Evolutionary conservation across 257 asterid genomes (phyloP), one percentile per base, ranked within the genome.

Genomic region (Paraleonurus japonicus): DNA sequence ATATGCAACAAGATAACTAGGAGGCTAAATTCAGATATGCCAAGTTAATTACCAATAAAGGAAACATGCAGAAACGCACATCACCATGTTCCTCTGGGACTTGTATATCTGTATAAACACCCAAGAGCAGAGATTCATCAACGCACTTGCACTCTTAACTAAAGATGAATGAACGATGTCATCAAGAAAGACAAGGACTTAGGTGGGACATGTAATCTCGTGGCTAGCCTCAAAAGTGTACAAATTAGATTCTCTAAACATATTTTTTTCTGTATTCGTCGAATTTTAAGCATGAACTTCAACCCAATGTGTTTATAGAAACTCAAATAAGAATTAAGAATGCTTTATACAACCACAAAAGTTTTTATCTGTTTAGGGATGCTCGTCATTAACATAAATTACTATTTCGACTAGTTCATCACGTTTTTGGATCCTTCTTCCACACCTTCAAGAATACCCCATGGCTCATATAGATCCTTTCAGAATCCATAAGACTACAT

Each of bases 21-120:
- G 65, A 32, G n/a, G 23, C 30, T 12, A 11, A 19, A 33, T 32
- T 27, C 11, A 0, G 39, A 33, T 30, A 45, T 28, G 58, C 39
- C 0, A 58, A 9, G 23, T 57, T 11, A 20, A 26, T 61, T 85
- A 92, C 98, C 98, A 90, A 54, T 92, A 92, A 19, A 92, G 90
- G 54, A 92, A 82, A 81, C 93, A 87, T 4, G 96, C 86, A 33
- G 81, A 85, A 15, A 65, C 68, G 20, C 98, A 92, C 63, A 92
- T 69, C 75, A 92, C 88, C 19, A 76, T 87, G 17, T 92, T 92
- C 81, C 96, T 88, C 76, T 90, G 98, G 77, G 98, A 86, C 86
- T 92, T 92, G 89, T 82, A 90, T 27, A 86, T 83, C 98, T 92
- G 88, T 71, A 70, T 47, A 54, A 68, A 32, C 73, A 66, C 55